phyloP scores from a whole-genome alignment of 306 rosid species.

The Lathyrus tuberosus region DNA sequence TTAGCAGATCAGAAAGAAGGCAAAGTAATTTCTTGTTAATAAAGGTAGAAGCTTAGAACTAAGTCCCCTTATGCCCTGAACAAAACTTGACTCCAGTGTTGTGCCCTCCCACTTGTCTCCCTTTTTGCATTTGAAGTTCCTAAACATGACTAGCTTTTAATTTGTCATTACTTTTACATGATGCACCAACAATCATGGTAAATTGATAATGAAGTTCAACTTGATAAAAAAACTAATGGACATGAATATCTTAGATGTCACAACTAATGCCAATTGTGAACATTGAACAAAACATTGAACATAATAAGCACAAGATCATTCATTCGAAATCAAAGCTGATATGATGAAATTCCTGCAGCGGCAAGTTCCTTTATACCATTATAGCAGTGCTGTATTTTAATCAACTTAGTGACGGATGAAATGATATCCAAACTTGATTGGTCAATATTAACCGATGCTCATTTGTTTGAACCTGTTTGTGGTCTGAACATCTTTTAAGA shows the following conservation, averaged over 20 bases:
- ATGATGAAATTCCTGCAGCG: background rate
- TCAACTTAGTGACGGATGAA: slow-evolving; percentile 15
- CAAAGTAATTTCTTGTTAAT: background rate
- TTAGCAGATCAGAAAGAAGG: background rate
- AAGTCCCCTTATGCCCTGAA: background rate
- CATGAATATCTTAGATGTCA: background rate
- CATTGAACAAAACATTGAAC: background rate
- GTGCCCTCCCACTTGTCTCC: background rate
- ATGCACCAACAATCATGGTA: background rate
- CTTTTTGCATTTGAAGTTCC: background rate
- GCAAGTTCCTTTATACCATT: background rate
- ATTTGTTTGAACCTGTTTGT: slow-evolving; percentile 16
- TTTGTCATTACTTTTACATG: background rate
- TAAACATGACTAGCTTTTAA: background rate
- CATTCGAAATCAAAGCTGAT: background rate
- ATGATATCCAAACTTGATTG: slow-evolving; percentile 2
- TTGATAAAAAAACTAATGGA: background rate
- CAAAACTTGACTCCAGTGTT: background rate
- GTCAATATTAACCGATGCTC: background rate
- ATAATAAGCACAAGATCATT: background rate
- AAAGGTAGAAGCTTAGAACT: background rate
- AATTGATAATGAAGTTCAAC: background rate
- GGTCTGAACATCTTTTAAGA: slow-evolving; percentile 14
- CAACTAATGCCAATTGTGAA: background rate
- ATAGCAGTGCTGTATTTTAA: background rate